Evolutionary conservation across 768 basidiomycete species (phyloP), one percentile per base, ranked within the genome.

Genomic region (Nidularia sp.): DNA sequence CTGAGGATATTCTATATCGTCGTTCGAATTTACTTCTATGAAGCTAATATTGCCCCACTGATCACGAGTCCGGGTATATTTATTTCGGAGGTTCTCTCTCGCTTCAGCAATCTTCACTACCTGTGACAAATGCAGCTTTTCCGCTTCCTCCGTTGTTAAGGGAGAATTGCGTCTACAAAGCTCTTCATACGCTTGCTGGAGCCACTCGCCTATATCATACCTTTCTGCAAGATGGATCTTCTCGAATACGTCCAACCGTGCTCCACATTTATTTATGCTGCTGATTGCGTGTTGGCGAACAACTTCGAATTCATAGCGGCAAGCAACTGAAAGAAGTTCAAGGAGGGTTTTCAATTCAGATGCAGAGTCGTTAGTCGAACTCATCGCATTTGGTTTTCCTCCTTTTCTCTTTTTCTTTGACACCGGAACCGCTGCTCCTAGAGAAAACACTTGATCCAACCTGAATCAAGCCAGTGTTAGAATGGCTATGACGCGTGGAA

Each of bases 241-340:
- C 32, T 69, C 62, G 36, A 70, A 62, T 10, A 71, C 67, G 47
- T 69, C 63, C 4, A 68, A 48, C 6, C 8, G 29, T 51, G 29
- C 49, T 56, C 31, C 55, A 56, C 32, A 42, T 1, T 46, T 18
- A 2, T 63, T 58, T 45, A 75, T 62, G 15, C 62, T 61, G 4
- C 49, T 25, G 53, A 77, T 68, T 0, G 74, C 72, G 49, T 61
- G 58, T 10, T 63, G 48, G 12, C 73, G 70, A 6, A 74, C 61
- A 9, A 58, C 53, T 49, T 70, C 66, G 54, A 75, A 71, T 33
- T 65, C 57, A 47, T 67, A 74, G 53, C 69, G 67, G 10, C 70
- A 67, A 2, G 76, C 63, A 43, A 77, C 70, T 13, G 69, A 66
- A 33, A 78, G 64, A 9, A 79, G 61, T 15, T 66, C 57, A n/a